Evolutionary conservation across 169 alveolate genomes (phyloP), one percentile per base, ranked within the genome.

Genomic region (Eimeria brunetti): DNA sequence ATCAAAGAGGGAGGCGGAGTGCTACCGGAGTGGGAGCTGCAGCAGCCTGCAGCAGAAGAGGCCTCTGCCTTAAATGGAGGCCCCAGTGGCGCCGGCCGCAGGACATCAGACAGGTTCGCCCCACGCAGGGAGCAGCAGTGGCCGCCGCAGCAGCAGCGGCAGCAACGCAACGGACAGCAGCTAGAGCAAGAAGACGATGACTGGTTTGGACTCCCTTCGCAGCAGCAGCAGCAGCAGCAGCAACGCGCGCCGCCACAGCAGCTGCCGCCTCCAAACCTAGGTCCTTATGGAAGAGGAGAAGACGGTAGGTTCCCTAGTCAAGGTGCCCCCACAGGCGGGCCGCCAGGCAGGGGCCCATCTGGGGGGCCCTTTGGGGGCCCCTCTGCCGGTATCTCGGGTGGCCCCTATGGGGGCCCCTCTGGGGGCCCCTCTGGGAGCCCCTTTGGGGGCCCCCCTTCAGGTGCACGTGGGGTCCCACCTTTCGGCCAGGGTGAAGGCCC

Each of bases 401-500:
- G n/a, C n/a, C n/a, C n/a, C n/a, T n/a, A n/a, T n/a, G n/a, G n/a
- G n/a, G n/a, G n/a, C n/a, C n/a, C n/a, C n/a, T n/a, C n/a, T n/a
- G n/a, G n/a, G n/a, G n/a, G n/a, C n/a, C n/a, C n/a, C 78, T 8
- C 78, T 30, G 78, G 78, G 49, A 49, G 49, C 49, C 49, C 78
- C 78, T 69, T 69, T 69, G 78, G 78, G 49, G 78, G 78, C 49
- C 78, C 78, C 78, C 44, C 44, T 30, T 33, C 78, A 33, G 78
- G 49, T 12, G 78, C 78, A 69, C 49, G 49, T 69, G 78, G 78
- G 27, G 49, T n/a, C 78, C 24, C 78, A 69, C 49, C 78, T 33
- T 69, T 69, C 49, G 78, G 78, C 78, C 78, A 69, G 14, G 49
- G 78, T 69, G 78, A 69, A 12, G 78, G 78, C 49, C 78, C 78